Percentiles rank a stretch among this genome's conserved stretches.
Conservation (phyloP, 441 rosid genomes). For the Erodium chrysanthum region DNA sequence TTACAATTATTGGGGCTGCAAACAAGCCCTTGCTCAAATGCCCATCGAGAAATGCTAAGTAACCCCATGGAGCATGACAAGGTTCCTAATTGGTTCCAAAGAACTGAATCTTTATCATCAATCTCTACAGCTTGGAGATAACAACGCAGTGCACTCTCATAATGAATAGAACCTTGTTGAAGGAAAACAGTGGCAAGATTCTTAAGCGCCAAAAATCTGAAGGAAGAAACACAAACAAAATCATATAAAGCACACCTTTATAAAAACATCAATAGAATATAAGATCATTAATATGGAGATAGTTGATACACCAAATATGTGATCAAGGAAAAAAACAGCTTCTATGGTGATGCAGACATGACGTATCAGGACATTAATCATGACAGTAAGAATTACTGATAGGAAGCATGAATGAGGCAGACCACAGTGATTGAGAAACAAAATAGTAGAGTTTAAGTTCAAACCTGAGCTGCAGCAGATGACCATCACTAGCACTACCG, state of each 20-base stretch:
- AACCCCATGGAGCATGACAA: constrained; percentile 90
- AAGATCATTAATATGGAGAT: background rate
- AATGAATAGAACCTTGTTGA: constrained; percentile 73
- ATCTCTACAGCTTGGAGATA: constrained; percentile 98
- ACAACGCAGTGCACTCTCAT: constrained; percentile 82
- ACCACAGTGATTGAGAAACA: background rate
- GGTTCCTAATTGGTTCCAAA: constrained; percentile 98
- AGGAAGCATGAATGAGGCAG: background rate
- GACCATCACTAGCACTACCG: constrained; percentile 55
- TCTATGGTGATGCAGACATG: background rate
- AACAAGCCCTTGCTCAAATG: constrained; percentile 96
- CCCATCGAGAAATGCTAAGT: constrained; percentile 93
- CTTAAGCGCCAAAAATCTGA: constrained; percentile 91
- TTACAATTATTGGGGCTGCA: constrained; percentile 98
- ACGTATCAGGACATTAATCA: background rate
- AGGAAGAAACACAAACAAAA: constrained; percentile 8
- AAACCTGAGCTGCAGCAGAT: constrained; percentile 82
- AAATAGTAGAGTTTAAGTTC: constrained; percentile 17
- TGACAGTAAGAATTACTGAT: background rate
- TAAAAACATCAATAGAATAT: background rate
- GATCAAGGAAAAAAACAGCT: background rate
- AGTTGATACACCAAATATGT: background rate
- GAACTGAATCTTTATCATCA: constrained; percentile 89
- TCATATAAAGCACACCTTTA: background rate
- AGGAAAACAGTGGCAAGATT: constrained; percentile 89